Conservation (phyloP, 306 rosid genomes). For the Hippophae tibetana region DNA sequence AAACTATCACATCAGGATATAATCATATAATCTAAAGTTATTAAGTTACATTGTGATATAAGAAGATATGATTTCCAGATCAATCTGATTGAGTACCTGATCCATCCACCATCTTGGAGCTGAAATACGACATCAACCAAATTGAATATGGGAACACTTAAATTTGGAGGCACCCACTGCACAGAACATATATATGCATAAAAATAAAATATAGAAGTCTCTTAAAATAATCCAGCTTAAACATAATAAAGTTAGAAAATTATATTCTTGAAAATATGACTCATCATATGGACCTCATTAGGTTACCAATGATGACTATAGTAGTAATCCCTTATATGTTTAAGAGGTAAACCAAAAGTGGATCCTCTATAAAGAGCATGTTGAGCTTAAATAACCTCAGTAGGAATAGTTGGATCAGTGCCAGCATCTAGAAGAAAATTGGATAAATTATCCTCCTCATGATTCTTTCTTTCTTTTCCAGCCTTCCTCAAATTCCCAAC, state of each 20-base stretch:
- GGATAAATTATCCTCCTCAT: constrained; percentile 27
- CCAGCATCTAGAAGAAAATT: constrained; percentile 50
- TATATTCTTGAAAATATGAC: neutral
- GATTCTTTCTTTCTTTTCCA: constrained; percentile 36
- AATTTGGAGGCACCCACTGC: constrained; percentile 99
- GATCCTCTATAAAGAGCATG: neutral
- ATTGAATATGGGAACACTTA: constrained; percentile 77
- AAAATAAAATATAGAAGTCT: constrained; percentile 20
- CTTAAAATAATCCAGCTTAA: constrained; percentile 7
- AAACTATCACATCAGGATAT: neutral
- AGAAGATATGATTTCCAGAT: neutral
- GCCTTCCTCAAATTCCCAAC: constrained; percentile 29
- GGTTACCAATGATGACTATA: neutral
- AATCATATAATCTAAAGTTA: neutral
- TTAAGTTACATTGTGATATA: too few species aligned
- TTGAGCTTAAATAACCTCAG: constrained; percentile 49
- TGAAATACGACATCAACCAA: constrained; percentile 91
- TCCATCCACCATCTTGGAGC: constrained; percentile 99
- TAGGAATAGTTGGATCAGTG: constrained; percentile 55
- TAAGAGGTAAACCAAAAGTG: constrained; percentile 3
- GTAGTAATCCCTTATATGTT: neutral
- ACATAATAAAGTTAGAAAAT: neutral
- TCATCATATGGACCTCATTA: too few species aligned
- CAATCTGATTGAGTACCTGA: constrained; percentile 45
- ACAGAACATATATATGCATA: constrained; percentile 13